Evolutionary conservation across 441 rosid species (phyloP), one percentile per base, ranked within the genome.

Genomic region (Brassica hybrid): DNA sequence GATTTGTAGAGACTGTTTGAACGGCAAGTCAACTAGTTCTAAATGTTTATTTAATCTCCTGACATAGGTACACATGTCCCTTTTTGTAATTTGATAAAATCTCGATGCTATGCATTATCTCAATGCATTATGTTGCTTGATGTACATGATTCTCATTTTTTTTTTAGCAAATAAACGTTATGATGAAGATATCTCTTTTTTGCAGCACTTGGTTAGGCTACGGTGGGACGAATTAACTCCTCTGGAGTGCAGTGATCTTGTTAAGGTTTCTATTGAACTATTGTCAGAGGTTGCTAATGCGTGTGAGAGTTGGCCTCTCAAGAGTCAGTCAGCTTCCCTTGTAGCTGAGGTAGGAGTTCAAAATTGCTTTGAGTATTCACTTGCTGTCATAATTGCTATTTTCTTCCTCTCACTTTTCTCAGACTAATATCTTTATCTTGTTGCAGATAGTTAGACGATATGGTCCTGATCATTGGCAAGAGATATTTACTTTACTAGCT

Each of bases 251-350:
- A 85, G 87, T 43, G 85, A 91, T 75, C 89, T 96, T 71, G 94
- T 95, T n/a, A 96, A 89, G 79, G 86, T 85, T 50, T 86, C 98
- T 61, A 84, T 93, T 32, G 94, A 89, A 18, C 80, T 92, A 80
- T 85, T 96, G 91, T 83, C 99, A 76, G 96, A 90, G 81, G 87
- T 88, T 65, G 89, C 98, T 58, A 84, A 80, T 84, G 82, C 90
- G 60, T 84, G 86, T 79, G 98, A 88, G 83, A 88, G 87, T 80
- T 96, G 99, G 98, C 86, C 92, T 78, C 84, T 96, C 70, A 96
- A 96, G 81, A 96, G 99, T 85, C 99, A 91, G 86, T 85, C 92
- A 74, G 90, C 99, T 83, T 95, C 94, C 60, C 95, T 95, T 80
- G 90, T 93, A 73, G 99, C 98, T 43, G 98, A 95, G 97, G 99